These are phyloP conservation scores for Hyaloscypha variabilis DNA, from an alignment of 495 filamentous ascomycete species.

Conservation along the genomic window DNA sequence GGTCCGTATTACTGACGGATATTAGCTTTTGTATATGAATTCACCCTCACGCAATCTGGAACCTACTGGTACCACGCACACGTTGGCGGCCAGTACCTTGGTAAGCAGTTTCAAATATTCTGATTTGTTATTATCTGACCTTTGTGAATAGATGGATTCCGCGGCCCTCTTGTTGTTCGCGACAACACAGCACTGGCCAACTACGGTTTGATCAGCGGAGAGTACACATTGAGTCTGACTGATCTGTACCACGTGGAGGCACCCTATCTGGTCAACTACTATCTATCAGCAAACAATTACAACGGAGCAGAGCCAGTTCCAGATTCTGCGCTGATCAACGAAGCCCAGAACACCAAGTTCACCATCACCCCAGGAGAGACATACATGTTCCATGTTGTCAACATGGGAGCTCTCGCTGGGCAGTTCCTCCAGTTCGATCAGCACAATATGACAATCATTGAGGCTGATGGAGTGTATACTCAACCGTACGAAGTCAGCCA, in stretches of 20 bases:
- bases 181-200: constrained; percentile 56
- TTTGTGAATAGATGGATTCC: constrained; percentile 47
- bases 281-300: constrained; percentile 54
- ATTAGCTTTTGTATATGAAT: constrained; percentile 45
- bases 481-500: constrained; percentile 55
- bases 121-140: constrained; percentile 47
- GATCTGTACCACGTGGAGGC: constrained; percentile 61
- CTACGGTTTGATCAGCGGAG: constrained; percentile 68
- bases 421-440: constrained; percentile 73
- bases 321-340: constrained; percentile 70
- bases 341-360: constrained; percentile 56
- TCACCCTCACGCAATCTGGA: constrained; percentile 11
- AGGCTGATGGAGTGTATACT: constrained; percentile 55
- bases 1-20: constrained; percentile 67
- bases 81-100: constrained; percentile 15
- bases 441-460: constrained; percentile 61
- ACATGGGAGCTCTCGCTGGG: constrained; percentile 63
- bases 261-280: constrained; percentile 52
- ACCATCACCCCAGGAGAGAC: constrained; percentile 68
- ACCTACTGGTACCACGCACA: constrained; percentile 26
- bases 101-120: background rate
- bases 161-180: constrained; percentile 71
- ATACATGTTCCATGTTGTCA: constrained; percentile 75
- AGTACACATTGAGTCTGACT: constrained; percentile 60
- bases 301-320: constrained; percentile 57